Conservation (phyloP, 768 basidiomycete species). For the Royoungia palumana region DNA sequence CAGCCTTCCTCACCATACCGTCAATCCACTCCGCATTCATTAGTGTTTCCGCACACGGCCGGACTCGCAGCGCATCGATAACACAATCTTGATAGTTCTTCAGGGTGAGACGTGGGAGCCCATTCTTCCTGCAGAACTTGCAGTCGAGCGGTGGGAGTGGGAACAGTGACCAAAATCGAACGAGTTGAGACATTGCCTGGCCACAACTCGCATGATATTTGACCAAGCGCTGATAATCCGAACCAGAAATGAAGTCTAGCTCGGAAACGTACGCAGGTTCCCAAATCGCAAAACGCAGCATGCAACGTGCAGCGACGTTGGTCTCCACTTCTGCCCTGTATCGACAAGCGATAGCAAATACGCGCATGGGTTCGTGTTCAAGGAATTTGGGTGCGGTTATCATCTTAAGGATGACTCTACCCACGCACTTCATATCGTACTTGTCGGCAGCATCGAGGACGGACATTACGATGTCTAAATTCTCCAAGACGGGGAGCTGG, state of each 20-base stretch:
- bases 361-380: constrained; percentile 34
- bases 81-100: constrained; percentile 34
- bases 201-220: constrained; percentile 35
- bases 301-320: constrained; percentile 35
- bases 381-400: constrained; percentile 32
- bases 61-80: constrained; percentile 29
- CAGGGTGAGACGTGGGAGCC: constrained; percentile 29
- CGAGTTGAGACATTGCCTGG: constrained; percentile 33
- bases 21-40: constrained; percentile 32
- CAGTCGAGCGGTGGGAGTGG: constrained; percentile 32
- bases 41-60: constrained; percentile 32
- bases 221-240: constrained; percentile 35
- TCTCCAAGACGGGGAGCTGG: constrained; percentile 31
- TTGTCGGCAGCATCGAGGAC: constrained; percentile 47
- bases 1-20: constrained; percentile 27
- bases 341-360: constrained; percentile 37
- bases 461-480: constrained; percentile 39
- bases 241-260: constrained; percentile 37
- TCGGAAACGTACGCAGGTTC: constrained; percentile 33
- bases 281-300: constrained; percentile 35
- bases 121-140: constrained; percentile 36
- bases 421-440: constrained; percentile 48
- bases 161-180: constrained; percentile 30
- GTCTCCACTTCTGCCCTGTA: constrained; percentile 36
- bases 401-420: constrained; percentile 32